phyloP scores from a whole-genome alignment of 306 rosid species.

The Hylodesmum podocarpum region DNA sequence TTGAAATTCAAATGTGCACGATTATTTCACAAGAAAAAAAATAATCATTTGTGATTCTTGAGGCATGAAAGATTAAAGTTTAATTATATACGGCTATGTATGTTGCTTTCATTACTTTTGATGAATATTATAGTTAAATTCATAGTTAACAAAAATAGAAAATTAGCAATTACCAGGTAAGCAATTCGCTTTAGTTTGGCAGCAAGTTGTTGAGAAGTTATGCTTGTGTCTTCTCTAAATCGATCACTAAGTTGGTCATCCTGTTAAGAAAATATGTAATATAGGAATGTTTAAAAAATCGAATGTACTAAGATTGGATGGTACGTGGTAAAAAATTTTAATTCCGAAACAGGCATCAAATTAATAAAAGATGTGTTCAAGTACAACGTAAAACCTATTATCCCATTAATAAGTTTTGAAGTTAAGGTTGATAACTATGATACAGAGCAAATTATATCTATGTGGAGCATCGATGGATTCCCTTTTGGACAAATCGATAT shows the following conservation, averaged over 20 bases:
- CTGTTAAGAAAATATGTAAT: background rate
- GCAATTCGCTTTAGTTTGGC: constrained; percentile 29
- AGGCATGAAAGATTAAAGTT: background rate
- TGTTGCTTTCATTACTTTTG: background rate
- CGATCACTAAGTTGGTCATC: background rate
- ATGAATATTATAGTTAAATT: background rate
- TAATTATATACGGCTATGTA: background rate
- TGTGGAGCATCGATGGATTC: constrained; percentile 32
- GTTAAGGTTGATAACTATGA: constrained; percentile 20
- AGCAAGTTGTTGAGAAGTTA: constrained; percentile 8
- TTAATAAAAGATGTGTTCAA: background rate
- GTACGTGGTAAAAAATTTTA: constrained; percentile 20
- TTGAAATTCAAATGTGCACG: background rate
- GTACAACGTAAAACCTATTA: background rate
- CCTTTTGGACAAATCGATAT: too few relatives aligned
- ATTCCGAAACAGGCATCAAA: background rate
- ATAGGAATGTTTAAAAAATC: background rate
- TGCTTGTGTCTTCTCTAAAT: background rate
- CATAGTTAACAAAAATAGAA: background rate
- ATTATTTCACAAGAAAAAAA: background rate
- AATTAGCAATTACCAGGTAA: constrained; percentile 18
- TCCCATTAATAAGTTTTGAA: constrained; percentile 29
- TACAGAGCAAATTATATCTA: constrained; percentile 23
- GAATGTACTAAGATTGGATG: background rate
- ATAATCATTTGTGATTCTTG: too few relatives aligned